Percentiles rank a stretch among this genome's conserved stretches.
Conservation (phyloP, 179 eudicot genomes). For the Spergularia azorica region DNA sequence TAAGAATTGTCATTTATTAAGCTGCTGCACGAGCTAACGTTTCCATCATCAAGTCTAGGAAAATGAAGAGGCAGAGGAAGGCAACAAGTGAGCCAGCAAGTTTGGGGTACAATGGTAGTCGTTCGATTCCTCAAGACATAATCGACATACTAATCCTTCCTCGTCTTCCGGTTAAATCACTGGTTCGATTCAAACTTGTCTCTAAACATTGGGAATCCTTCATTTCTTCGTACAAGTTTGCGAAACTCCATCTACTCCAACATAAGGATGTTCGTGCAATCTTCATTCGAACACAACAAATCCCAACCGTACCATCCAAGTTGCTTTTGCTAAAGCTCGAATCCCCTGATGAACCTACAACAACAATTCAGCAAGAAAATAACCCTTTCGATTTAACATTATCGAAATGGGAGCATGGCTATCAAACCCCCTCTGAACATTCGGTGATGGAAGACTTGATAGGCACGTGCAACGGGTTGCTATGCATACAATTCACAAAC, state of each 20-base stretch:
- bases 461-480: slow-evolving; percentile 4
- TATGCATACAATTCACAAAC: neutral
- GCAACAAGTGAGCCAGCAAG: neutral
- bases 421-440: neutral
- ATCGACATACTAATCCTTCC: slow-evolving; percentile 24
- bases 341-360: neutral
- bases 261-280: neutral
- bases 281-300: neutral
- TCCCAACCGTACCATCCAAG: neutral
- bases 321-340: neutral
- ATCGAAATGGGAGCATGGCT: neutral
- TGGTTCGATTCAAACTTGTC: slow-evolving; percentile 38
- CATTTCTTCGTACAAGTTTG: slow-evolving; percentile 20
- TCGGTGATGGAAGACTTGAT: neutral
- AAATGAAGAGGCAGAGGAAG: neutral
- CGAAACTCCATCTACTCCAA: neutral
- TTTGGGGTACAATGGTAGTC: neutral
- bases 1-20: too few relatives aligned
- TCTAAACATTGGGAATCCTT: slow-evolving; percentile 28
- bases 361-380: neutral
- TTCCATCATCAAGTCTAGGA: too few relatives aligned
- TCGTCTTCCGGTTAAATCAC: slow-evolving; percentile 25
- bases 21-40: too few relatives aligned
- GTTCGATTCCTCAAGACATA: neutral
- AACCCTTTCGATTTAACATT: neutral